Conservation (phyloP, 768 basidiomycete species). For the Tulasnella calospora region DNA sequence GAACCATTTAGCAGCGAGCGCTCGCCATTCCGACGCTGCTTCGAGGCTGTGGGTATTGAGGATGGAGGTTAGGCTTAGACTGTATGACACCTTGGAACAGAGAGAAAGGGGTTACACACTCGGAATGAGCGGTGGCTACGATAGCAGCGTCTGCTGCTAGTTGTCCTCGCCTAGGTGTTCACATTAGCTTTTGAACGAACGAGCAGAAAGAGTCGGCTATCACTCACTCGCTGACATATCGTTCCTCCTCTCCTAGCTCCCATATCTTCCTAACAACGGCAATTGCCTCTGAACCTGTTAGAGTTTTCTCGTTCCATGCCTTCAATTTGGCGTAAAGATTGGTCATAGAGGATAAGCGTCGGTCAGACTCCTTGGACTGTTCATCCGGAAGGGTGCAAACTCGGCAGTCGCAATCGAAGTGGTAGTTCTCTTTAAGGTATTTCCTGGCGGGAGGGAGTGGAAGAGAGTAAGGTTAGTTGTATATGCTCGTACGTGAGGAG, state of each 20-base stretch:
- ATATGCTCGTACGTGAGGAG: background rate
- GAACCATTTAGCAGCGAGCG: constrained; percentile 15
- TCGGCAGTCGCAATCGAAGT: constrained; percentile 54
- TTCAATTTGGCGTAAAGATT: constrained; percentile 45
- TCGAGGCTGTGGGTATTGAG: background rate
- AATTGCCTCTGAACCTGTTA: constrained; percentile 51
- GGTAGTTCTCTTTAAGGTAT: constrained; percentile 50
- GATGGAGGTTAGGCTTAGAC: background rate
- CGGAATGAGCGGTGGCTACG: constrained; percentile 7
- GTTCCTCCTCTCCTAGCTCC: constrained; percentile 55
- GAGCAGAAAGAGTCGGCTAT: background rate
- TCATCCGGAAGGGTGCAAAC: constrained; percentile 53
- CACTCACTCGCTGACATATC: constrained; percentile 53
- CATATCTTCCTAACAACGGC: constrained; percentile 49
- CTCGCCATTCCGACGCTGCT: background rate
- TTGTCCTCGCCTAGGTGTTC: background rate
- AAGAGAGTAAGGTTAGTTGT: background rate
- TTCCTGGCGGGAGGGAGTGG: constrained; percentile 38
- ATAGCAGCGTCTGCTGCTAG: constrained; percentile 7
- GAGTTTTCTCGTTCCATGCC: constrained; percentile 46
- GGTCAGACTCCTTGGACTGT: constrained; percentile 50
- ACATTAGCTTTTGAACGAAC: background rate
- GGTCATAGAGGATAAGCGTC: constrained; percentile 46
- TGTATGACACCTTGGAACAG: background rate
- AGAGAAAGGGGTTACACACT: background rate